Evolutionary conservation across 1,284 basidiomycete species (phyloP).

Genomic region (Xerocomus amazonicus): DNA sequence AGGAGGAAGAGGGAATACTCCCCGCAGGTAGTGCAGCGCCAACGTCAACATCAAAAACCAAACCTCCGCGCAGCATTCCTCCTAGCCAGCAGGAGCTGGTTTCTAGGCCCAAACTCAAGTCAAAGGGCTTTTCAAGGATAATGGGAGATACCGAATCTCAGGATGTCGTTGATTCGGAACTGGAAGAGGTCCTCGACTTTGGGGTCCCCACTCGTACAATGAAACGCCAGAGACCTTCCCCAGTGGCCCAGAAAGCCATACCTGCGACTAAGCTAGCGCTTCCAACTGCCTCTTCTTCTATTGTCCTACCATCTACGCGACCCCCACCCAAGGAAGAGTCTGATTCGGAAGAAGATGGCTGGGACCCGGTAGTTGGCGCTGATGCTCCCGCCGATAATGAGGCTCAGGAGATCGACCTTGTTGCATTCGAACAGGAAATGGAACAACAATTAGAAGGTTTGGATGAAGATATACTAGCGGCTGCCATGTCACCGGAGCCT

Average conservation of each 20-base stretch:
- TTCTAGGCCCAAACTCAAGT: slow-evolving; percentile 28
- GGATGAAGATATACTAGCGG: slow-evolving; percentile 38
- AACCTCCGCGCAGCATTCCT: slow-evolving; percentile 15
- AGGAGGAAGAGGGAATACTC: slow-evolving; percentile 45
- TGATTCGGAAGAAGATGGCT: slow-evolving; percentile 57
- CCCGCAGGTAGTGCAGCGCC: slow-evolving; percentile 28
- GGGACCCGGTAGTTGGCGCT: slow-evolving; percentile 44
- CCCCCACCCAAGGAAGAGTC: slow-evolving; percentile 29
- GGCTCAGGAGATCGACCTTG: slow-evolving; percentile 45
- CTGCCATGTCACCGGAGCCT: slow-evolving; percentile 42
- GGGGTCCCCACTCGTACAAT: slow-evolving; percentile 35
- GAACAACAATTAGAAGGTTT: slow-evolving; percentile 41
- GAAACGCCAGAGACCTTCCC: slow-evolving; percentile 40
- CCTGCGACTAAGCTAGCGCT: slow-evolving; percentile 40
- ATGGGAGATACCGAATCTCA: slow-evolving; percentile 21
- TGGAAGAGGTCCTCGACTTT: slow-evolving; percentile 40
- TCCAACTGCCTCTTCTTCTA: slow-evolving; percentile 38
- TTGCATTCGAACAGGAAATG: slow-evolving; percentile 48
- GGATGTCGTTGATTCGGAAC: slow-evolving; percentile 33
- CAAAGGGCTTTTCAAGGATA: slow-evolving; percentile 21
- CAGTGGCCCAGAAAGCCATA: slow-evolving; percentile 33
- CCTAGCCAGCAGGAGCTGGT: slow-evolving; percentile 24
- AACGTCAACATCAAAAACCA: slow-evolving; percentile 26
- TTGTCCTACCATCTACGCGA: slow-evolving; percentile 32
- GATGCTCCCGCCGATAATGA: slow-evolving; percentile 37